These are phyloP conservation scores for Alternaria hordeiaustralica DNA, from an alignment of 2,329 filamentous ascomycete genomes.

Conservation along the genomic window DNA sequence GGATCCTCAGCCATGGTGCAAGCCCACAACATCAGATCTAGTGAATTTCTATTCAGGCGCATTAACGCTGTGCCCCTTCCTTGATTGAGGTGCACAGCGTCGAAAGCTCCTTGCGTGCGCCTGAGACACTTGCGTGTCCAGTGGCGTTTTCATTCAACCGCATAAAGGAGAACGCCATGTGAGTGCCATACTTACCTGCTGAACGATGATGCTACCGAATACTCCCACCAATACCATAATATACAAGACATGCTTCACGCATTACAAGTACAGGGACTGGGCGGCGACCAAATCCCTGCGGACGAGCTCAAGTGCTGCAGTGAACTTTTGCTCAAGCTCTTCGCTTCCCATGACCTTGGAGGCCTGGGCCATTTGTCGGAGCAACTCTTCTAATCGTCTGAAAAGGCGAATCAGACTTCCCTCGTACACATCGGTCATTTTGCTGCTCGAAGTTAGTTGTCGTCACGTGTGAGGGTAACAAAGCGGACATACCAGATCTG, in stretches of 20 bases:
- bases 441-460: conserved; percentile 61
- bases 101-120: conserved; percentile 24
- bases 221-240: conserved; percentile 16
- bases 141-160: conserved; percentile 19
- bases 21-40: conserved; percentile 31
- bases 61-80: conserved; percentile 20
- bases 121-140: conserved; percentile 22
- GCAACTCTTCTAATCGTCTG: conserved; percentile 89
- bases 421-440: conserved; percentile 99
- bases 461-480: neutral
- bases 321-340: conserved; percentile 91
- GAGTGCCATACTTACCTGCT: conserved; percentile 22
- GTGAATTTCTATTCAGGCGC: conserved; percentile 39
- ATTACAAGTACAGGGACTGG: conserved; percentile 81
- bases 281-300: conserved; percentile 93
- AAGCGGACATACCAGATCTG: conserved; percentile 82
- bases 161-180: conserved; percentile 24
- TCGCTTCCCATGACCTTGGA: conserved; percentile 98
- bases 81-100: conserved; percentile 18
- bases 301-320: conserved; percentile 82
- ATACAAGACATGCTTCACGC: conserved; percentile 19
- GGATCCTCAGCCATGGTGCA: conserved; percentile 30
- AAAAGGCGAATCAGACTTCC: conserved; percentile 95
- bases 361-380: conserved; percentile 94
- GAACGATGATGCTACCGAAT: conserved; percentile 20